Conservation (phyloP, 768 basidiomycete genomes). For the Xanthoconium purpureum region DNA sequence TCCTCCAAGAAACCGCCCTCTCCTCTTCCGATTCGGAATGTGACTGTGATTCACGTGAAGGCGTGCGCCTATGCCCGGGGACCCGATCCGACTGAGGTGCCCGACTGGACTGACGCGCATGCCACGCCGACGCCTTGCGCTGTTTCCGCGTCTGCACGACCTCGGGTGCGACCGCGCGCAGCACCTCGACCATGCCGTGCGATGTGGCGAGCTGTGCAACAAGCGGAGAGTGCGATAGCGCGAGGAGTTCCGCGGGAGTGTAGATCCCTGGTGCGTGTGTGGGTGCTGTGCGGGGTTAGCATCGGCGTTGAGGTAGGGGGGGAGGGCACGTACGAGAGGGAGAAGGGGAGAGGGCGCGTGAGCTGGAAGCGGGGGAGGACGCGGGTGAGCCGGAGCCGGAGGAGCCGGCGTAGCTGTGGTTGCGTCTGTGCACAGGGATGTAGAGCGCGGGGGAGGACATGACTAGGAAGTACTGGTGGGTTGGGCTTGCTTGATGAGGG, state of each 20-base stretch:
- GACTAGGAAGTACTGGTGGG: not conserved
- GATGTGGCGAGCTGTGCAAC: constrained; percentile 7
- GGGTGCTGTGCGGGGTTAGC: not conserved
- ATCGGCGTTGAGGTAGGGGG: not conserved
- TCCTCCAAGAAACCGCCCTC: constrained; percentile 15
- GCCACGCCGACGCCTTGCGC: constrained; percentile 28
- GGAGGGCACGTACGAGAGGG: not conserved
- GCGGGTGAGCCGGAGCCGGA: not conserved
- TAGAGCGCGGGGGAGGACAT: constrained; percentile 36
- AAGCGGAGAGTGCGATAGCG: constrained; percentile 23
- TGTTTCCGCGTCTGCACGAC: constrained; percentile 24
- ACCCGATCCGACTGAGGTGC: not conserved
- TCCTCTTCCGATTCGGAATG: constrained; percentile 20
- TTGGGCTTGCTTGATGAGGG: not conserved
- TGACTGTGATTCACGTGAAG: constrained; percentile 10
- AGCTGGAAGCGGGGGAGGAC: constrained; percentile 14
- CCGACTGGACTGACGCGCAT: constrained; percentile 3
- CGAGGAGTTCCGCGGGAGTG: constrained; percentile 25
- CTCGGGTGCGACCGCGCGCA: constrained; percentile 26
- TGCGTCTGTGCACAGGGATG: constrained; percentile 41
- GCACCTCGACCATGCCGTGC: not conserved
- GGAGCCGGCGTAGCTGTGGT: not conserved
- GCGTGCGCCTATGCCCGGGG: not conserved
- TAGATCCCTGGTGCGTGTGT: constrained; percentile 17
- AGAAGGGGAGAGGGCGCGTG: constrained; percentile 2